phyloP scores from a whole-genome alignment of 352 stramenopile species.

The Phytophthora sp. region DNA sequence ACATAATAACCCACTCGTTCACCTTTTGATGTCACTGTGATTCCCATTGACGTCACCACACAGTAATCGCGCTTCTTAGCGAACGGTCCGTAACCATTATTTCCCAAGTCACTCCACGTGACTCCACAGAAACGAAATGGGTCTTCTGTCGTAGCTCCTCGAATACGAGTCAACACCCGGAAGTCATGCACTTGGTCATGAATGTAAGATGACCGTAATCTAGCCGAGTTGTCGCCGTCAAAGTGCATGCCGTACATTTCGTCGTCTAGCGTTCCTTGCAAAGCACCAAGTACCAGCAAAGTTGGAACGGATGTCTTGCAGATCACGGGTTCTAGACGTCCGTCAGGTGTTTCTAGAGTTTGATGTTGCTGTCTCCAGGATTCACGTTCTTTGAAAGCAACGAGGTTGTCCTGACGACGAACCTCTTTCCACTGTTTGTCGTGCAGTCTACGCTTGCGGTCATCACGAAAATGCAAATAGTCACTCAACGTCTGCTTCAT shows the following conservation, averaged over 20 bases:
- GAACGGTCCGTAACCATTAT: constrained; percentile 25
- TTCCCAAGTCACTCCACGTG: constrained; percentile 46
- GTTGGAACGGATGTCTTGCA: constrained; percentile 35
- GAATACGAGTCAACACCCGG: constrained; percentile 37
- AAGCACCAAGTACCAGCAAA: constrained; percentile 42
- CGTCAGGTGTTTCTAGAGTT: constrained; percentile 16
- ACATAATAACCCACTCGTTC: constrained; percentile 49
- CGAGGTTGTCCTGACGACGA: constrained; percentile 40
- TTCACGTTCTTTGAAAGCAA: constrained; percentile 45
- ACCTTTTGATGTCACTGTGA: constrained; percentile 26
- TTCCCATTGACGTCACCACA: constrained; percentile 38
- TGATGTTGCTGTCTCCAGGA: constrained; percentile 35
- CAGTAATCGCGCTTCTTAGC: constrained; percentile 40
- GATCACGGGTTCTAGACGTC: constrained; percentile 16
- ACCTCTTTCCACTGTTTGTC: constrained; percentile 48
- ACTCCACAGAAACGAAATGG: constrained; percentile 45
- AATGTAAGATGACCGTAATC: constrained; percentile 44
- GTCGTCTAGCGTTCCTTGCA: constrained; percentile 64
- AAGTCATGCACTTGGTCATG: constrained; percentile 54
- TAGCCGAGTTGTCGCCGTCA: constrained; percentile 31
- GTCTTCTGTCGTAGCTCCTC: constrained; percentile 25
- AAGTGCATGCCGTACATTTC: constrained; percentile 59
- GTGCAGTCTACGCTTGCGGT: constrained; percentile 34
- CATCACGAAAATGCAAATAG: constrained; percentile 42
- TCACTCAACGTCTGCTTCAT: constrained; percentile 35